phyloP scores from a whole-genome alignment of 345 rosid genomes.

The Eucalyptus virginea region DNA sequence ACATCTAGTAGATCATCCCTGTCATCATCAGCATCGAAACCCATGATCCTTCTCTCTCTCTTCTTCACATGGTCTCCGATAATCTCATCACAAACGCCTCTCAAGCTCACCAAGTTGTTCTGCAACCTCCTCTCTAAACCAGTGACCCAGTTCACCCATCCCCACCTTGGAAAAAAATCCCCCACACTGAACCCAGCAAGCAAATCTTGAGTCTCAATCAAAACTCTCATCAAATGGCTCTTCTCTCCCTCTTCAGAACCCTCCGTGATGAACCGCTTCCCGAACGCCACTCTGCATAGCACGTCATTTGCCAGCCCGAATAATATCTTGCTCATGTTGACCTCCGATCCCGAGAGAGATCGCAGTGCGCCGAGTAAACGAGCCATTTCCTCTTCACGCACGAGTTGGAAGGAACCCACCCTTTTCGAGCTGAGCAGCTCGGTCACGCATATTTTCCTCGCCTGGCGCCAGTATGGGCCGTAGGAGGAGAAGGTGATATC shows the following conservation, averaged over 20 bases:
- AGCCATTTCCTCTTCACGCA: conserved; percentile 14
- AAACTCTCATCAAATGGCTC: conserved; percentile 2
- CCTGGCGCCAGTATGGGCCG: conserved; percentile 28
- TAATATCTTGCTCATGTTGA: conserved; percentile 11
- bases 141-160: conserved; percentile 9
- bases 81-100: conserved; percentile 23
- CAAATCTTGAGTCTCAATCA: conserved; percentile 25
- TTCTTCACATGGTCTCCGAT: conserved; percentile 10
- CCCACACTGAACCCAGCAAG: conserved; percentile 22
- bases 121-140: conserved; percentile 13
- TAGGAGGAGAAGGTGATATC: conserved; percentile 23
- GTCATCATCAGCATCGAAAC: neutral
- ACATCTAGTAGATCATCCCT: conserved; percentile 20
- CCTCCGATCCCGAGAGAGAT: neutral
- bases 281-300: conserved; percentile 19
- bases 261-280: conserved; percentile 7
- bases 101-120: conserved; percentile 11
- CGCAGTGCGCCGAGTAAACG: neutral
- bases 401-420: conserved; percentile 2
- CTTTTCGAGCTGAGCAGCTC: conserved; percentile 24
- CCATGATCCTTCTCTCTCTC: neutral
- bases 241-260: neutral
- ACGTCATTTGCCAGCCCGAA: conserved; percentile 13
- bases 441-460: conserved; percentile 14
- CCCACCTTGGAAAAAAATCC: conserved; percentile 25